phyloP scores from a whole-genome alignment of 2,329 filamentous ascomycete species.

The Cordyceps tenuipes region DNA sequence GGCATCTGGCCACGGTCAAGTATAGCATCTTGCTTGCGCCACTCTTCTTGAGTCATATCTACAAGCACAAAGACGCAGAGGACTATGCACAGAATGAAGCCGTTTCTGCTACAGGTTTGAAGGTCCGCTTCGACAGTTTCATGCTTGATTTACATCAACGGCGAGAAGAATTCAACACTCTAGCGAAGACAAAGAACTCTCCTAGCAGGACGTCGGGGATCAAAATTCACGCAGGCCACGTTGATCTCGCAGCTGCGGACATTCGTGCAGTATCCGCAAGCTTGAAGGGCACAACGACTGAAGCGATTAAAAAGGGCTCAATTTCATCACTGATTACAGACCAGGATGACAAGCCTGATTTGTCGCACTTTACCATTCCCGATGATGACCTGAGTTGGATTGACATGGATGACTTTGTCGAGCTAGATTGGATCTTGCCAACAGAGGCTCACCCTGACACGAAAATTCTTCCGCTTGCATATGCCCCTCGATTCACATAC shows the following conservation, averaged over 20 bases:
- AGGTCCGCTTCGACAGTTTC: conserved; percentile 91
- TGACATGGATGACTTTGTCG: conserved; percentile 99
- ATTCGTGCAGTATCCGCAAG: conserved; percentile 88
- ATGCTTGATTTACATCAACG: conserved; percentile 95
- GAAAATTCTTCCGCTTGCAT: conserved; percentile 86
- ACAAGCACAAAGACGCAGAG: conserved; percentile 95
- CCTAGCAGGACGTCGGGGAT: conserved; percentile 82
- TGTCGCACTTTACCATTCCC: conserved; percentile 89
- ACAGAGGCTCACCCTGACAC: conserved; percentile 86
- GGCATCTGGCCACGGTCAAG: conserved; percentile 96
- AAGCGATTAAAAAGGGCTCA: conserved; percentile 60
- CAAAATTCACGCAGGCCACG: conserved; percentile 88
- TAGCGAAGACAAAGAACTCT: conserved; percentile 66
- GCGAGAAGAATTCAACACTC: conserved; percentile 80
- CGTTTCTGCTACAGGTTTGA: conserved; percentile 90
- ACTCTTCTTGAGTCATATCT: conserved; percentile 90
- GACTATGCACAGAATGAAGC: conserved; percentile 62
- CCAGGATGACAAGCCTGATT: conserved; percentile 54
- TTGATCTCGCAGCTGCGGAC: conserved; percentile 87
- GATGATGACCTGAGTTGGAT: conserved; percentile 96
- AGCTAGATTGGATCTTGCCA: conserved; percentile 91
- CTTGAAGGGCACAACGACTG: conserved; percentile 70
- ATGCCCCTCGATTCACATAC: conserved; percentile 91
- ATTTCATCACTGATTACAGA: conserved; percentile 43
- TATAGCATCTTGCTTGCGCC: conserved; percentile 90